Evolutionary conservation across 805 yeast genomes (phyloP).

Genomic region (Cyberlindnera lachancei): DNA sequence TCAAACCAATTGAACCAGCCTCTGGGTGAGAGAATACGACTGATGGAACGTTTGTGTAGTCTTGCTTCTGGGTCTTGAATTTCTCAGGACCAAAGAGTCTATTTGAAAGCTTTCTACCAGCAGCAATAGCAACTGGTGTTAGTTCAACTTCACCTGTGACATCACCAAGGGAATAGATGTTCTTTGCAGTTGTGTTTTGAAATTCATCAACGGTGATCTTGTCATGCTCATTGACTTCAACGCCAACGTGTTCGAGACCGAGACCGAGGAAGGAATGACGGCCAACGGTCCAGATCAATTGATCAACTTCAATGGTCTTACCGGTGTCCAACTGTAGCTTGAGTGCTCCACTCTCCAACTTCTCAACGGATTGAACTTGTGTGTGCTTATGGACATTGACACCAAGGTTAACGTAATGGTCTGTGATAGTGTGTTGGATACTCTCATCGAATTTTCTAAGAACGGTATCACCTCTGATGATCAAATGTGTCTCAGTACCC

Average conservation of each 20-base stretch:
- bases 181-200: slow-evolving; percentile 69
- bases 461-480: slow-evolving; percentile 87
- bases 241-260: slow-evolving; percentile 70
- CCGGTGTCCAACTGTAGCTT: slow-evolving; percentile 37
- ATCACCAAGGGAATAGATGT: slow-evolving; percentile 86
- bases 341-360: slow-evolving; percentile 41
- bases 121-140: slow-evolving; percentile 98
- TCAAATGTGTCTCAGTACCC: slow-evolving; percentile 78
- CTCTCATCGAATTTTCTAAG: slow-evolving; percentile 80
- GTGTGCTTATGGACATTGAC: slow-evolving; percentile 69
- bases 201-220: slow-evolving; percentile 79
- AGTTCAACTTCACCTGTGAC: slow-evolving; percentile 88
- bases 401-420: slow-evolving; percentile 74
- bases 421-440: slow-evolving; percentile 73
- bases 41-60: slow-evolving; percentile 81
- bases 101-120: slow-evolving; percentile 91
- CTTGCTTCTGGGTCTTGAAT: slow-evolving; percentile 71
- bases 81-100: slow-evolving; percentile 78
- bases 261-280: slow-evolving; percentile 70
- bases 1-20: slow-evolving; percentile 87
- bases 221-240: slow-evolving; percentile 50
- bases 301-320: slow-evolving; percentile 56
- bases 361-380: slow-evolving; percentile 41
- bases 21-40: slow-evolving; percentile 99
- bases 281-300: slow-evolving; percentile 90